These are phyloP conservation scores for Clitopilus hobsonii DNA, from an alignment of 768 basidiomycete species.

Conservation along the genomic window DNA sequence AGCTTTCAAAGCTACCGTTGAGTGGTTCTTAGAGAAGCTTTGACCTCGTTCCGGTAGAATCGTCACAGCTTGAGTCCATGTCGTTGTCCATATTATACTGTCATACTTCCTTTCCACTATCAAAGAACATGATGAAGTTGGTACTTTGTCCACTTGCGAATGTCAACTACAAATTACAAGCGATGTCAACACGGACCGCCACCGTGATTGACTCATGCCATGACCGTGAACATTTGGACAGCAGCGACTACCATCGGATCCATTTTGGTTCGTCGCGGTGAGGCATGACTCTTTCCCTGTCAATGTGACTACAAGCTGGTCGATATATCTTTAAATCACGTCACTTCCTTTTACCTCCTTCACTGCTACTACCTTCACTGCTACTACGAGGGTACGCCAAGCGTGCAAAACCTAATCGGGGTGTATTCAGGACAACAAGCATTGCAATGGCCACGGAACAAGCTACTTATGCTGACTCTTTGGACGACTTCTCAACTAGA, in stretches of 20 bases:
- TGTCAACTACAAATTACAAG: no score
- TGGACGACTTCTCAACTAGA: background rate
- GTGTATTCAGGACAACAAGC: background rate
- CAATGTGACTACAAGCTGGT: background rate
- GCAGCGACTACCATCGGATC: no score
- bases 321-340: background rate
- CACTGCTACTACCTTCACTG: no score
- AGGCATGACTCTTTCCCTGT: background rate
- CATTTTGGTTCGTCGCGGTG: no score
- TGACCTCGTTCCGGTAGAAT: no score
- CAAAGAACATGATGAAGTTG: no score
- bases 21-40: conserved; percentile 29
- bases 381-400: background rate
- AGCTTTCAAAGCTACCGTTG: conserved; percentile 45
- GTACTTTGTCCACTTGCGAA: no score
- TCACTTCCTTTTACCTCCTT: background rate
- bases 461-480: background rate
- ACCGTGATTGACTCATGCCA: background rate
- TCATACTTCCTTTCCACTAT: no score
- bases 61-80: no score
- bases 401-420: background rate
- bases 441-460: background rate
- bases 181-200: no score
- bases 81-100: no score
- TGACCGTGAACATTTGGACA: no score